Conservation (phyloP, 495 filamentous ascomycete species). For the Polyplosphaeria fusca region DNA sequence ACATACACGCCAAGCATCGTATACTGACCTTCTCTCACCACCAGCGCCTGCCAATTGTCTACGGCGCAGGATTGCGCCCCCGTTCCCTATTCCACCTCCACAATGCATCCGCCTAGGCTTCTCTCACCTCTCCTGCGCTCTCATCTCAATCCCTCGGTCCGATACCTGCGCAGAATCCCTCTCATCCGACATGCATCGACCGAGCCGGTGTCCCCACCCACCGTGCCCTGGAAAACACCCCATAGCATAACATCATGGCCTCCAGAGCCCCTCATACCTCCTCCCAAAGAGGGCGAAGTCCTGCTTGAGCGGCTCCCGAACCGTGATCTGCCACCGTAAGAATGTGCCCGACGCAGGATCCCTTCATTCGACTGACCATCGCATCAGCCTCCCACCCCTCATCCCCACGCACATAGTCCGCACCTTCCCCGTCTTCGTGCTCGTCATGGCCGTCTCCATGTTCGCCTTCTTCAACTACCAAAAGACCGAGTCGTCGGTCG, state of each 20-base stretch:
- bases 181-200: constrained; percentile 9
- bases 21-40: too few species aligned
- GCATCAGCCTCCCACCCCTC: constrained; percentile 22
- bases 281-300: constrained; percentile 26
- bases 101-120: constrained; percentile 11
- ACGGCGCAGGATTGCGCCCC: neutral
- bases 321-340: constrained; percentile 26
- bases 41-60: too few species aligned
- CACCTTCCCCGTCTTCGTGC: constrained; percentile 57
- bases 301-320: constrained; percentile 24
- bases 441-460: constrained; percentile 60
- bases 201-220: constrained; percentile 2
- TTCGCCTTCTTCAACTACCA: constrained; percentile 98
- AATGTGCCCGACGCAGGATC: neutral
- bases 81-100: neutral
- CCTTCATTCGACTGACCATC: neutral
- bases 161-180: constrained; percentile 12
- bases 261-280: constrained; percentile 26
- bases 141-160: neutral
- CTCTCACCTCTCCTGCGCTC: constrained; percentile 5
- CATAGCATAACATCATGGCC: constrained; percentile 33
- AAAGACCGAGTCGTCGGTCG: constrained; percentile 76
- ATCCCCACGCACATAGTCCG: constrained; percentile 35
- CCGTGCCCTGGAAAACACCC: constrained; percentile 31
- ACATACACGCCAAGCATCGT: too few species aligned